Evolutionary conservation across 2,329 filamentous ascomycete genomes (phyloP).

Genomic region (Alternaria sp.): DNA sequence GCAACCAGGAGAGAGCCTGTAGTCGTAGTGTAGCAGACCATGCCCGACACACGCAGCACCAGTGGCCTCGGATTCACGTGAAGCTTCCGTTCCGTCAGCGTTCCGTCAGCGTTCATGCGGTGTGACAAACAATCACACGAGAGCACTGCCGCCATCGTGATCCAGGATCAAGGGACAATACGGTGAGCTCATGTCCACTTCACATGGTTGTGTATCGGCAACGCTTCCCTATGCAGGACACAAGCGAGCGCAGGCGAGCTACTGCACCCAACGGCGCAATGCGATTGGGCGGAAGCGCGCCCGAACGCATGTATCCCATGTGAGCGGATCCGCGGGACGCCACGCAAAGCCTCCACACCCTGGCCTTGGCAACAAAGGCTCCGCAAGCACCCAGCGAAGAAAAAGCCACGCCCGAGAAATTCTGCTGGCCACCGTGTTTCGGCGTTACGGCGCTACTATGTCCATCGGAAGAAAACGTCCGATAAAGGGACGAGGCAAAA

Average conservation of each 20-base stretch:
- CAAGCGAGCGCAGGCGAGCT: conserved; percentile 1
- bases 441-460: conserved; percentile 6
- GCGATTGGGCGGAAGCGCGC: conserved; percentile 12
- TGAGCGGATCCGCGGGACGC: conserved; percentile 15
- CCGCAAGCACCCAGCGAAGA: not conserved
- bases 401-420: conserved; percentile 9
- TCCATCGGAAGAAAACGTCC: not conserved
- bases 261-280: not conserved
- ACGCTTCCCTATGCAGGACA: conserved; percentile 3
- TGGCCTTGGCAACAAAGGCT: conserved; percentile 5
- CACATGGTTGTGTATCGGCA: conserved; percentile 3
- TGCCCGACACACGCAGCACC: conserved; percentile 3
- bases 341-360: conserved; percentile 11
- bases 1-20: not conserved
- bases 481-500: not conserved
- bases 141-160: not conserved
- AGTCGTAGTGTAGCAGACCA: conserved; percentile 1
- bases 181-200: conserved; percentile 13
- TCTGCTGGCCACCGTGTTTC: conserved; percentile 10
- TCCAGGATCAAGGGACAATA: conserved; percentile 5
- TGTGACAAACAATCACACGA: conserved; percentile 13
- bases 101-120: conserved; percentile 11
- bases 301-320: conserved; percentile 17
- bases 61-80: not conserved
- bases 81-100: not conserved